Evolutionary conservation across 2,329 filamentous ascomycete species (phyloP).

Genomic region (Paradendryphiella salina): DNA sequence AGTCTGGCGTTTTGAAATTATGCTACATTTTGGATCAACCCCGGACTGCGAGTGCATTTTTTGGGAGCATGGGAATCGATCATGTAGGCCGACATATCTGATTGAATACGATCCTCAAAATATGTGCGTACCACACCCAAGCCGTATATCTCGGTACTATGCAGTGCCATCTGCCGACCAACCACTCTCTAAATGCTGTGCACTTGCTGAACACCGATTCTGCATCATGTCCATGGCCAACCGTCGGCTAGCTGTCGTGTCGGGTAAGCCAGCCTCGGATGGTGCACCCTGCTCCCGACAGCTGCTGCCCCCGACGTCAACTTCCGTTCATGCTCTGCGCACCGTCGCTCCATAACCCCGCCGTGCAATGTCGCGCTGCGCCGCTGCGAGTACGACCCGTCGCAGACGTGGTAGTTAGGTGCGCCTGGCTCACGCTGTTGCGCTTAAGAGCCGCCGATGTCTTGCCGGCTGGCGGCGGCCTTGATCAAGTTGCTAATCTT

Average conservation of each 20-base stretch:
- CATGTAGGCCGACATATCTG: not conserved
- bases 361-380: constrained; percentile 4
- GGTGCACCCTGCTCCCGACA: constrained; percentile 18
- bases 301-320: constrained; percentile 14
- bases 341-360: constrained; percentile 18
- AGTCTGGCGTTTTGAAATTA: constrained; percentile 6
- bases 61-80: constrained; percentile 7
- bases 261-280: constrained; percentile 18
- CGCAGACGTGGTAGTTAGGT: not conserved
- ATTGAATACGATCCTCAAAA: not conserved
- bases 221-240: not conserved
- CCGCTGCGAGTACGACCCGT: not conserved
- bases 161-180: not conserved
- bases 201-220: not conserved
- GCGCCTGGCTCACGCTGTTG: not conserved
- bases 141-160: not conserved
- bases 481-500: not conserved
- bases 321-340: constrained; percentile 17
- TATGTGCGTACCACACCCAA: not conserved
- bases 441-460: constrained; percentile 4
- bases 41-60: not conserved
- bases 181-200: not conserved
- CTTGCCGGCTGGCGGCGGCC: constrained; percentile 2
- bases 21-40: constrained; percentile 4
- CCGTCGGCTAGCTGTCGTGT: not conserved